Percentiles rank a stretch among this genome's conserved stretches.
These are phyloP conservation scores for Trypanosoma mega DNA, from an alignment of 208 protist genomes.

Conservation along the genomic window DNA sequence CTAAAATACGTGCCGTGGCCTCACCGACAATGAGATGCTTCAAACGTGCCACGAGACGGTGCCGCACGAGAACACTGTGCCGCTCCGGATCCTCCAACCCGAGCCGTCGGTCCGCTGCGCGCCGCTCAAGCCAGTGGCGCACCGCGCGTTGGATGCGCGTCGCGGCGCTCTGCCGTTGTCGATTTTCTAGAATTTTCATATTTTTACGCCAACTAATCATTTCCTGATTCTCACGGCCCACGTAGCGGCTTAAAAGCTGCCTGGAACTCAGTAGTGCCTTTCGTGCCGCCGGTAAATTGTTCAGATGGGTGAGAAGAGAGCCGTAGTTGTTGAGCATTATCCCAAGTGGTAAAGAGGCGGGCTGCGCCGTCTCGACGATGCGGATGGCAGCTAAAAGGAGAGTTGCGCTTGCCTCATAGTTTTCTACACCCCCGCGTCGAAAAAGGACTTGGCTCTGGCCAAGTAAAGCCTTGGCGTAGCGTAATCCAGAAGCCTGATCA, in stretches of 20 bases:
- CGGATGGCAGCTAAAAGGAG: slow-evolving; percentile 45
- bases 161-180: slow-evolving; percentile 37
- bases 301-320: slow-evolving; percentile 35
- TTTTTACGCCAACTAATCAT: slow-evolving; percentile 54
- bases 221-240: slow-evolving; percentile 31
- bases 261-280: slow-evolving; percentile 37
- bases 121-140: slow-evolving; percentile 48
- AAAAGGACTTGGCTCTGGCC: slow-evolving; percentile 36
- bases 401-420: slow-evolving; percentile 34
- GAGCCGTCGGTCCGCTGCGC: slow-evolving; percentile 28
- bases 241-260: slow-evolving; percentile 33
- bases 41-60: slow-evolving; percentile 33
- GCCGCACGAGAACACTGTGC: slow-evolving; percentile 30
- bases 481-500: slow-evolving; percentile 21
- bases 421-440: slow-evolving; percentile 30
- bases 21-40: slow-evolving; percentile 43
- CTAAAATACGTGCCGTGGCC: slow-evolving; percentile 44
- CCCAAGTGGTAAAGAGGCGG: slow-evolving; percentile 34
- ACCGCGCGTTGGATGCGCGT: slow-evolving; percentile 48
- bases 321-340: slow-evolving; percentile 50
- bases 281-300: slow-evolving; percentile 36
- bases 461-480: slow-evolving; percentile 32
- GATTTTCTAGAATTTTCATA: slow-evolving; percentile 35
- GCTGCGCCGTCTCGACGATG: slow-evolving; percentile 24
- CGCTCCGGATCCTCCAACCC: slow-evolving; percentile 29